phyloP scores from a whole-genome alignment of 1,139 yeast genomes.

The Casaregolazyma suthepensis region DNA sequence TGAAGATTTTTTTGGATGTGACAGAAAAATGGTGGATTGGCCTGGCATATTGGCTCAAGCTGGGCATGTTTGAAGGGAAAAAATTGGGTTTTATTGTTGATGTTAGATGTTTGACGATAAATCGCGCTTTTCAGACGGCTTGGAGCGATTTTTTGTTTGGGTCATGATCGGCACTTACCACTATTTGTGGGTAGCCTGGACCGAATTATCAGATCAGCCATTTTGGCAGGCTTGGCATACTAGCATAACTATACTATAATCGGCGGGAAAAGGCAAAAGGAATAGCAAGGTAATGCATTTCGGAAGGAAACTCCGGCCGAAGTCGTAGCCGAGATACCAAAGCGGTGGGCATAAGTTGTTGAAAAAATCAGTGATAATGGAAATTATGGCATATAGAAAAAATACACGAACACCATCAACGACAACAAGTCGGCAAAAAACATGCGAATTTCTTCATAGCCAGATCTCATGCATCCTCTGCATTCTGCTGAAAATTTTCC shows the following conservation, averaged over 20 bases:
- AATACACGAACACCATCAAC: not conserved
- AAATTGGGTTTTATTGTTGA: not conserved
- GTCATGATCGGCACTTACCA: not conserved
- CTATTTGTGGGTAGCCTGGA: not conserved
- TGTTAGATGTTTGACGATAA: not conserved
- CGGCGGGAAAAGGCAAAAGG: not conserved
- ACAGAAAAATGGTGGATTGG: not conserved
- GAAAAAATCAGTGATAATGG: not conserved
- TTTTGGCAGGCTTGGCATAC: not conserved
- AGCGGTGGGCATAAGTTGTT: not conserved
- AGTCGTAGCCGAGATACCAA: not conserved
- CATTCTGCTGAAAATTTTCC: not conserved
- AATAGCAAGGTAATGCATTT: not conserved
- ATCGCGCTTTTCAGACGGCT: not conserved
- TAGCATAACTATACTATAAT: not conserved
- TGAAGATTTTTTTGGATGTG: not conserved
- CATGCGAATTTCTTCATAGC: not conserved
- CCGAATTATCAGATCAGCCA: not conserved
- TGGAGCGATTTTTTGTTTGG: not conserved
- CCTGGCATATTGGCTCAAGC: not conserved
- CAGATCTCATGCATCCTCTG: not conserved
- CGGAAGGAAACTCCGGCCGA: not conserved
- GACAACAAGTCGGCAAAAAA: not conserved
- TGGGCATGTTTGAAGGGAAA: not conserved
- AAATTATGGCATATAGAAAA: not conserved